A percentile compares a stretch with the other conserved stretches of the same genome.
phyloP scores from a whole-genome alignment of 495 filamentous ascomycete genomes.

The Daldinia vernicosa region DNA sequence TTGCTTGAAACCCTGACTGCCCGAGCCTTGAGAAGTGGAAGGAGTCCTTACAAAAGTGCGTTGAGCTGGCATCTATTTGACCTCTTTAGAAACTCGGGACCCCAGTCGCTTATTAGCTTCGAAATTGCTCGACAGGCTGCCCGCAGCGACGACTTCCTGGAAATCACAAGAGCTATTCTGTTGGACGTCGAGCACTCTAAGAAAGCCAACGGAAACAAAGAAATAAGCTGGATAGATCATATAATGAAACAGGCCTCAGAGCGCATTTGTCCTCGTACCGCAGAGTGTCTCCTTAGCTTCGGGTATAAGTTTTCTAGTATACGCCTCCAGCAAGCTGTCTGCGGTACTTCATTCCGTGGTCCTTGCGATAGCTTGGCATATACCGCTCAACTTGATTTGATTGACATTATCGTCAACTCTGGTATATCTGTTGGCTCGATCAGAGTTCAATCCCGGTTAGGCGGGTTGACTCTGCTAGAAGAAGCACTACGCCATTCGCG shows the following conservation, averaged over 20 bases:
- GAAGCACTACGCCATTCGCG: no score
- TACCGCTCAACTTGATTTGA: not conserved
- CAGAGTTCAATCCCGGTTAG: no score
- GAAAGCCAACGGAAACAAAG: not conserved
- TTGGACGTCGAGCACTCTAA: not conserved
- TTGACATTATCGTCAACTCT: not conserved
- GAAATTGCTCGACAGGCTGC: not conserved
- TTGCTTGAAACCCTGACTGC: not conserved
- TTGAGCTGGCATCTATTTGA: not conserved
- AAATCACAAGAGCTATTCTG: not conserved
- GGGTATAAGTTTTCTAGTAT: not conserved
- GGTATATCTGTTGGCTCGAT: not conserved
- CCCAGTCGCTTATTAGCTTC: not conserved
- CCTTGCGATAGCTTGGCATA: not conserved
- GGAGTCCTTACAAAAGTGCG: no score
- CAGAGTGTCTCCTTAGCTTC: not conserved
- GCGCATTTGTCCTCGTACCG: not conserved
- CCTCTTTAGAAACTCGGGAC: not conserved
- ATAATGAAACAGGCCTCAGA: not conserved
- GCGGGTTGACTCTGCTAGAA: no score
- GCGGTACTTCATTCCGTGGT: no score
- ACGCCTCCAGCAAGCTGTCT: not conserved
- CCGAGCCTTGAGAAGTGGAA: not conserved
- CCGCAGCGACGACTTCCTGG: not conserved
- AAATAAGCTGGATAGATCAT: not conserved